Evolutionary conservation across 129 eudicot genomes (phyloP), one percentile per base, ranked within the genome.

Genomic region (Flaveria ramosissima): DNA sequence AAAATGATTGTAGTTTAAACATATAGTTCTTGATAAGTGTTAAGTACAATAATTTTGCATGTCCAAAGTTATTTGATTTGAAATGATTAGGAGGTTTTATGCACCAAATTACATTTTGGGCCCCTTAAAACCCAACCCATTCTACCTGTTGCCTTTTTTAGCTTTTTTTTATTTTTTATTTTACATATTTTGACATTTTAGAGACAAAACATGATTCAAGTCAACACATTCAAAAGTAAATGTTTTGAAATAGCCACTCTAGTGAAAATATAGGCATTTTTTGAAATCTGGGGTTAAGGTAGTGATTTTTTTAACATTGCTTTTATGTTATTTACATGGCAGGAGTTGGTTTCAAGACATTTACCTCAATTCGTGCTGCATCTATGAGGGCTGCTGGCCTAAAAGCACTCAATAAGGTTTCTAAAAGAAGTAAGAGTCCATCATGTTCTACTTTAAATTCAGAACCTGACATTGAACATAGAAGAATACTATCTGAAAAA

Each of bases 371-470:
- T 43, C 96, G 98, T 57, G 84, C 87, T 62, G 92, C 92, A 57
- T 86, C 96, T 72, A 26, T 88, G 15, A 77, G 96, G 83, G 90
- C 92, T 32, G 79, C 89, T 71, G 96, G 93, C 36, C 72, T 95
- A 66, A 83, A 89, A 65, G 97, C 99, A 72, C 92, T 80, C 75
- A 76, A 60, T 7, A 75, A 16, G 17, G 69, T 79, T 52, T 82
- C 85, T 53, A 68, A 68, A 80, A 73, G 10, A 26, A 72, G 80
- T 77, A 77, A 47, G 12, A 70, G 72, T 70, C 71, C 77, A 61
- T 73, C 79, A 32, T 10, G 56, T 71, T 41, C 72, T 23, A 59
- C 53, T 21, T 45, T 27, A 70, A 71, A 50, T 62, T 61, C 77
- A n/a, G 77, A 70, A 59, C 85, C 67, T 16, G 59, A 57, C 15